Percentiles rank a stretch among this genome's conserved stretches.
Conservation (phyloP, 371 early-diverging fungal species). For the Mucor mucedo region DNA sequence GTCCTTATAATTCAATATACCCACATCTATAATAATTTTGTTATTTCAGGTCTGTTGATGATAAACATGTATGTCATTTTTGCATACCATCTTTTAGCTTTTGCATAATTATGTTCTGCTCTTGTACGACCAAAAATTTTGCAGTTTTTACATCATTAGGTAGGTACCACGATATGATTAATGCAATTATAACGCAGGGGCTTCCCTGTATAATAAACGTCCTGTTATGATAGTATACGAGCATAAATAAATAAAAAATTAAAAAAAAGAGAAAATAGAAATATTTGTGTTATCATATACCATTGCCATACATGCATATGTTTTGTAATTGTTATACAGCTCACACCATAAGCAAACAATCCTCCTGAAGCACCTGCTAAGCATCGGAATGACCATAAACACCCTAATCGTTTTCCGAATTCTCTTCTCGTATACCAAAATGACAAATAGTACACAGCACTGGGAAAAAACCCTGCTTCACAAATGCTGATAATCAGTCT, state of each 20-base stretch:
- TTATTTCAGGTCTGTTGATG: constrained; percentile 6
- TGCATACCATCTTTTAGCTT: constrained; percentile 28
- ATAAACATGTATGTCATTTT: constrained; percentile 1
- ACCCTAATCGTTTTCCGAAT: constrained; percentile 38
- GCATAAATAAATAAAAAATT: neutral
- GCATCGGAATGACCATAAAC: constrained; percentile 43
- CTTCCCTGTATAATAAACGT: constrained; percentile 60
- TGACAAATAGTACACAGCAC: constrained; percentile 36
- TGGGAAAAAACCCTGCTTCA: constrained; percentile 44
- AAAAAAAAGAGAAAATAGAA: neutral
- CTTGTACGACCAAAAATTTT: constrained; percentile 30
- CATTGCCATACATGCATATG: constrained; percentile 34
- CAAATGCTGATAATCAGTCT: constrained; percentile 61
- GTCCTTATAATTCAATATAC: constrained; percentile 24
- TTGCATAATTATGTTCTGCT: constrained; percentile 29
- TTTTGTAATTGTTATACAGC: constrained; percentile 20
- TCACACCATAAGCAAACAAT: constrained; percentile 43
- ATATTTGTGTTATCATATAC: constrained; percentile 23
- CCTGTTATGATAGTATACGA: constrained; percentile 27
- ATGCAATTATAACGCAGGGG: constrained; percentile 51
- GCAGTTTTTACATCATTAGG: constrained; percentile 35
- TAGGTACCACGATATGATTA: constrained; percentile 34
- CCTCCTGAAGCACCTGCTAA: constrained; percentile 51
- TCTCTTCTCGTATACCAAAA: constrained; percentile 46
- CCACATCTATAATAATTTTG: constrained; percentile 25